Evolutionary conservation across 805 yeast species (phyloP).

Genomic region (Candida rishiriensis): DNA sequence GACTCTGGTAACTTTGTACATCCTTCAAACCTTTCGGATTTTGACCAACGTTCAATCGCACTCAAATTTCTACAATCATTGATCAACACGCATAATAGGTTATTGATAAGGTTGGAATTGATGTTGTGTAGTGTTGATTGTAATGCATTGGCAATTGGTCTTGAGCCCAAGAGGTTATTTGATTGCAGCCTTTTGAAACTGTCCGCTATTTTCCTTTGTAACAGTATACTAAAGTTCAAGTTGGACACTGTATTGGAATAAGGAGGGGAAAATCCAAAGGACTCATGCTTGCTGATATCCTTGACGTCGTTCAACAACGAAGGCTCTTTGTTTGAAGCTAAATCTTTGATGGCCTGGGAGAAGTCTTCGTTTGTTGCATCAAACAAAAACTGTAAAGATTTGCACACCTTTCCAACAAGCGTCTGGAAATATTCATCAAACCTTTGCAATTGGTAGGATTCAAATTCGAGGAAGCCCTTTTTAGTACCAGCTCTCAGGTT

Average conservation of each 20-base stretch:
- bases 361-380: slow-evolving; percentile 35
- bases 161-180: slow-evolving; percentile 32
- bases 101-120: slow-evolving; percentile 23
- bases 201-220: slow-evolving; percentile 37
- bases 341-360: slow-evolving; percentile 21
- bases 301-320: slow-evolving; percentile 2
- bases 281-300: slow-evolving; percentile 8
- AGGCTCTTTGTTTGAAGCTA: slow-evolving; percentile 2
- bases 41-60: slow-evolving; percentile 36
- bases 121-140: slow-evolving; percentile 15
- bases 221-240: slow-evolving; percentile 43
- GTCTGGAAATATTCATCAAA: slow-evolving; percentile 30
- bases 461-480: slow-evolving; percentile 35
- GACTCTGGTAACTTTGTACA: slow-evolving; percentile 36
- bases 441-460: slow-evolving; percentile 37
- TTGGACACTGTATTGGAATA: slow-evolving; percentile 59
- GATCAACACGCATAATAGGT: slow-evolving; percentile 22
- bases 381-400: slow-evolving; percentile 24
- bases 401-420: slow-evolving; percentile 26
- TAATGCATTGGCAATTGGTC: slow-evolving; percentile 30
- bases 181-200: slow-evolving; percentile 34
- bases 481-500: slow-evolving; percentile 5
- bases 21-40: slow-evolving; percentile 25
- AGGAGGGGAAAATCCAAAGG: slow-evolving; percentile 60
- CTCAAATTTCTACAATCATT: slow-evolving; percentile 21